Base-by-base conservation (phyloP, 805 yeast genomes). In the Starmerella bacillaris region DNA sequence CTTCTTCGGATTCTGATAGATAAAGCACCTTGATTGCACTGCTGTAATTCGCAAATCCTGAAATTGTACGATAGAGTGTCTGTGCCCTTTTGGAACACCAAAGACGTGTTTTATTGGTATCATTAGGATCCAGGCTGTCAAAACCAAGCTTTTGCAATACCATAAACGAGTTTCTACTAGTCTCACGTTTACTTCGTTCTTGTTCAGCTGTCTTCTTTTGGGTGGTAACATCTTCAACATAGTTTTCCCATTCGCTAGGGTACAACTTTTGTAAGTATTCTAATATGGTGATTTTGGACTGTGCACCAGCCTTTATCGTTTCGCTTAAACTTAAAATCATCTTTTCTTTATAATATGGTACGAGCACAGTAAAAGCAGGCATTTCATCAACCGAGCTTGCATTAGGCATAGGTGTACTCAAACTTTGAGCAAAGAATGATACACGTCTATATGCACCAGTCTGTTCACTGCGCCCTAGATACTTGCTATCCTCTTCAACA, bases 11-110 rank as follows among this genome's bases (percentile, higher is more conserved):
- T 52, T 82, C 94, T 29, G 75, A 67, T 30, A 74, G 58, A 46
- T 72, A 71, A 5, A 82, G 59, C 18, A 80, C 57, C 43, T 72
- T 73, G 21, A 83, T 65, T 0, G 94, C 94, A 24, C 65, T 65
- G 11, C 68, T 60, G 50, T 82, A 82, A 51, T 80, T 80, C 69
- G 69, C 69, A 49, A 83, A 80, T 0, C 94, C 94, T 0, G 84
- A 70, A 3, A 79, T 63, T 0, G 94, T 82, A 27, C 94, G 60
- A 49, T 74, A 83, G 36, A 82, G 59, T 0, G 94, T 82, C 50
- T 82, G 94, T 2, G 79, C 69, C 48, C 93, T 63, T 36, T 78
- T 56, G 0, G 93, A 78, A 0, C 92, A 78, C 94, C 94, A 82
- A 2, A 80, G 65, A 49, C 93, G 63, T 0, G 93, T 80, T 51